Conservation (phyloP, 2,329 filamentous ascomycete species). For the Alternaria sp. region DNA sequence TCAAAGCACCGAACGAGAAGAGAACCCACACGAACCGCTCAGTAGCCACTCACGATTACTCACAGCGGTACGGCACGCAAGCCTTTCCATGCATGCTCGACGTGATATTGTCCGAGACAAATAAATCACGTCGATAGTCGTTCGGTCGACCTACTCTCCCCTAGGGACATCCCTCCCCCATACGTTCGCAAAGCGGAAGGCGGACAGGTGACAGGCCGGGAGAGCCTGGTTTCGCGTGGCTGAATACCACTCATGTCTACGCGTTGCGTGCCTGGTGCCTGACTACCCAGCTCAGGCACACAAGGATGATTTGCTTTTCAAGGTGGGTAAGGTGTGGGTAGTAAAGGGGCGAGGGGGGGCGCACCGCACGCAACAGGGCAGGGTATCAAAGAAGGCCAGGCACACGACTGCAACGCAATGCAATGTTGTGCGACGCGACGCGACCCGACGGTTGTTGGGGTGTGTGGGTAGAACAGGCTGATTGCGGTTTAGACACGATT, state of each 20-base stretch:
- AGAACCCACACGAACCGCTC: neutral
- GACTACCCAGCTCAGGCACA: neutral
- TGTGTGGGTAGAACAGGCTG: neutral
- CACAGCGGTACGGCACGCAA: constrained; percentile 1
- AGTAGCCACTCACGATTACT: neutral
- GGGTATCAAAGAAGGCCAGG: neutral
- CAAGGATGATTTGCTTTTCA: neutral
- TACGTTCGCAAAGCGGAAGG: neutral
- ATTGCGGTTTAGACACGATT: neutral
- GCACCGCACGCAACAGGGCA: neutral
- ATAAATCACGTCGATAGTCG: neutral
- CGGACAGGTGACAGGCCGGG: constrained; percentile 10
- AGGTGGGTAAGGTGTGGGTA: neutral
- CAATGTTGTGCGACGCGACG: neutral
- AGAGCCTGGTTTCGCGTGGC: constrained; percentile 10
- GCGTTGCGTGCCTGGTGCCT: neutral
- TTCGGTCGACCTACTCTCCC: neutral
- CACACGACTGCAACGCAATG: neutral
- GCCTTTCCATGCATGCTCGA: neutral
- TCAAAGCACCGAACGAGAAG: neutral
- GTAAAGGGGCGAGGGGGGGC: neutral
- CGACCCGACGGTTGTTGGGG: neutral
- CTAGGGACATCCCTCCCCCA: constrained; percentile 4
- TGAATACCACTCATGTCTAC: neutral
- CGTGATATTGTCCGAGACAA: constrained; percentile 1